Base-by-base conservation (phyloP, 352 stramenopile genomes). In the Lagenidium giganteum region DNA sequence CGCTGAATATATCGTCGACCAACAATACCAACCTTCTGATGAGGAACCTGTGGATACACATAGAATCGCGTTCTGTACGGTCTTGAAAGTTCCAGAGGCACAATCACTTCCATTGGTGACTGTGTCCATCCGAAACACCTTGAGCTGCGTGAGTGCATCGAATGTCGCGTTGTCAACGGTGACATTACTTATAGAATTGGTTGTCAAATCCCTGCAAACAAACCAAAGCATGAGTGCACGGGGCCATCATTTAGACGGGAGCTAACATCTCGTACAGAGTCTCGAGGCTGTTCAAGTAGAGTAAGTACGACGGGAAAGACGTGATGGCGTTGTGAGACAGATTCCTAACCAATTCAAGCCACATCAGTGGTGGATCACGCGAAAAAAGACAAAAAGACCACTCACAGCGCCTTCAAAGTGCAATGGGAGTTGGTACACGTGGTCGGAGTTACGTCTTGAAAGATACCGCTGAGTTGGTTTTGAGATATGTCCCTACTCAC, bases 401-500 rank as follows among this genome's bases (percentile, higher is more conserved):
- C 61, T 27, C 61, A 70, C 64, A 68, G 62, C 42, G 57, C 42
- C n/a, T 67, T 34, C 31, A 74, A 20, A 21, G 11, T 29, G 16
- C 64, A 69, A 8, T 58, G 18, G 4, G 30, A 16, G 5, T 45
- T 47, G 22, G 59, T 47, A 12, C 51, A 69, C 17, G 31, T 31
- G 6, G 37, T 30, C 8, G 49, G 23, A n/a, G 57, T 42, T 21
- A 35, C 50, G 22, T 60, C 60, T 26, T 57, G 57, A 28, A 74
- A 73, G 5, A 63, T 28, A 6, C 49, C 36, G 5, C 29, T 33
- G 18, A 80, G 41, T n/a, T 62, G 51, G 39, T 75, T 76, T 11
- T 36, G 29, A 8, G 60, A 70, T 14, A 80, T 18, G 55, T 76
- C 61, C n/a, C 67, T 80, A 48, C 34, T 27, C n/a, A 25, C 16